These are phyloP conservation scores for Fusarium scirpi DNA, from an alignment of 2,329 filamentous ascomycete species.

Conservation along the genomic window DNA sequence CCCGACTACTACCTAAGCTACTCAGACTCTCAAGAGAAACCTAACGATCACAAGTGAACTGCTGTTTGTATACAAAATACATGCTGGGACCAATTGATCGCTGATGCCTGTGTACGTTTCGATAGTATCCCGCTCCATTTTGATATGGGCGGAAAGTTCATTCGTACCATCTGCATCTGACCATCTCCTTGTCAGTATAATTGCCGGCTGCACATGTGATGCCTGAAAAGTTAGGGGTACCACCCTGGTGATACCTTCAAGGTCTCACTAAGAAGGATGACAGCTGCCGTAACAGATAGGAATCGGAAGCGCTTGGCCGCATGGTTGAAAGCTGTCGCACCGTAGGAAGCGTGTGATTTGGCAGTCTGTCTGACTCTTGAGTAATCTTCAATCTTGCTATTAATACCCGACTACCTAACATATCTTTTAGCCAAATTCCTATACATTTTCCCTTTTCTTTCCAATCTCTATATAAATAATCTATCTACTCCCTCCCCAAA, in stretches of 20 bases:
- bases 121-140: neutral
- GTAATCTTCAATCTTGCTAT: neutral
- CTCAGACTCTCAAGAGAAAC: no score
- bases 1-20: no score
- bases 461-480: neutral
- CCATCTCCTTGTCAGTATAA: neutral
- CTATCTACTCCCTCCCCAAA: neutral
- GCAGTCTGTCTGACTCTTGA: neutral
- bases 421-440: neutral
- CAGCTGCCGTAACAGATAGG: neutral
- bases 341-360: neutral
- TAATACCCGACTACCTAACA: neutral
- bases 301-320: no score
- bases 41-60: no score
- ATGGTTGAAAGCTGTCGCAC: neutral
- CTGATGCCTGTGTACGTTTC: neutral
- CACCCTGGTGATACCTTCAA: neutral
- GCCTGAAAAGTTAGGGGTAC: neutral
- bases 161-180: neutral
- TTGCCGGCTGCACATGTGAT: neutral
- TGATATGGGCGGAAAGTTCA: neutral
- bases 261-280: fast-evolving
- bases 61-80: no score
- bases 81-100: neutral
- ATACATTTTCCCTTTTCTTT: neutral